Evolutionary conservation across 2,329 filamentous ascomycete species (phyloP), one percentile per base, ranked within the genome.

Genomic region (Elsinoe australis): DNA sequence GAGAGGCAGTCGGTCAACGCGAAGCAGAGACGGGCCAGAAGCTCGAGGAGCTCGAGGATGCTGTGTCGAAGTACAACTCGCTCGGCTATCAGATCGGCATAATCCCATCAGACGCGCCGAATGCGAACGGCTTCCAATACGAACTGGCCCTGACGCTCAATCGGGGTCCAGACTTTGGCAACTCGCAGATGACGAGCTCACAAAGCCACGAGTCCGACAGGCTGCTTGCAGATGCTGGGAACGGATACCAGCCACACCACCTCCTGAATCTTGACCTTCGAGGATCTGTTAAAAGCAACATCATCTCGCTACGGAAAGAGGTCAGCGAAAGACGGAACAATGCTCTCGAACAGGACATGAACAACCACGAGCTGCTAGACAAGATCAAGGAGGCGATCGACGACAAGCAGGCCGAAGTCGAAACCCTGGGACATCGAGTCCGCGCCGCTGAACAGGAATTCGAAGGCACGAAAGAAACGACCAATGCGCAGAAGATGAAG

Each of bases 351-450:
- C 81, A 83, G 46, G 92, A 95, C 73, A 85, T 95, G 77, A 90
- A 92, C 61, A 88, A 94, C 56, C 85, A 94, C 60, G 92, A 96
- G 63, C 75, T 94, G 54, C 78, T 98, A 7, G 89, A 96, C 64
- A 87, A 85, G 56, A 90, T 95, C 64, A 92, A 92, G 65, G 94
- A 98, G 67, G 88, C 89, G 12, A 92, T 98, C 66, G 89, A 95
- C 62, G 90, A 98, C 67, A 95, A 95, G 70, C 78, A 83, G 53
- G 84, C 82, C 55, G 92, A 98, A 63, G 87, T 98, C 14, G 90
- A 95, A 63, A 85, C 87, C 3, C 73, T 98, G 12, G 85, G 90
- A 56, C 90, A 96, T 65, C 80, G 85, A 34, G 85, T 94, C 36
- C 80, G 86, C 26, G 86, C 86, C 14, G 89, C 90, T 0, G 85